phyloP scores from a whole-genome alignment of 1,139 yeast species.

The Protomyces arabidopsidicola region DNA sequence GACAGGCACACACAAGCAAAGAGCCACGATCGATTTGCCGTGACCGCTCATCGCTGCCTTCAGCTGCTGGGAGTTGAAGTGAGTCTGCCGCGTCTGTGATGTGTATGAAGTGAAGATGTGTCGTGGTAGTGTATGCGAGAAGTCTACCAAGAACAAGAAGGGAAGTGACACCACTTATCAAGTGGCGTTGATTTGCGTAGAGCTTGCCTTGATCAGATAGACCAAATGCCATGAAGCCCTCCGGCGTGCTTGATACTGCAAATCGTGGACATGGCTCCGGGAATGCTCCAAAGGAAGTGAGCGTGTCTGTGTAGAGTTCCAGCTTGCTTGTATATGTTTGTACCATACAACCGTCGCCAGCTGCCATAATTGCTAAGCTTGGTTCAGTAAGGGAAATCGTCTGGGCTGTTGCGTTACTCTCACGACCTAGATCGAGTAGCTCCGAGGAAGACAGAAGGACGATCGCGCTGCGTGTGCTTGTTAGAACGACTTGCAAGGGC shows the following conservation, averaged over 20 bases:
- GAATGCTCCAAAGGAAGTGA: background rate
- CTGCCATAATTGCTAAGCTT: background rate
- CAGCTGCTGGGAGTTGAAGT: background rate
- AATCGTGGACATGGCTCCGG: background rate
- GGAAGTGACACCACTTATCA: slow-evolving; percentile 81
- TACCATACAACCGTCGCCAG: background rate
- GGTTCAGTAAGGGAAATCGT: background rate
- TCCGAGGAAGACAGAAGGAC: background rate
- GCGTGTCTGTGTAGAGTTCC: background rate
- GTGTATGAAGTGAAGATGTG: slow-evolving; percentile 52
- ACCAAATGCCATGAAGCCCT: slow-evolving; percentile 48
- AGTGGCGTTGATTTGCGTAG: slow-evolving; percentile 56
- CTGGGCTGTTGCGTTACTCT: background rate
- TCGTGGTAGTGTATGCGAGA: slow-evolving; percentile 76
- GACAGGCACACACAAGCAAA: slow-evolving; percentile 68
- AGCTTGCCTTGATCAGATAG: slow-evolving; percentile 68
- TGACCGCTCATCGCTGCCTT: slow-evolving; percentile 63
- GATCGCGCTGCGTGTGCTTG: background rate
- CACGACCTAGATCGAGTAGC: background rate
- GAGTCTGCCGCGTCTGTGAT: background rate
- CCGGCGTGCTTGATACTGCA: background rate
- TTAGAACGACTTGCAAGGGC: background rate
- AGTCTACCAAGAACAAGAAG: slow-evolving; percentile 67
- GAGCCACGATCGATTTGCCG: slow-evolving; percentile 92
- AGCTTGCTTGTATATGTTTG: background rate